Percentiles rank a stretch among this genome's conserved stretches.
Conservation (phyloP, 2,329 filamentous ascomycete genomes). For the Beauveria scarabaeidicola region DNA sequence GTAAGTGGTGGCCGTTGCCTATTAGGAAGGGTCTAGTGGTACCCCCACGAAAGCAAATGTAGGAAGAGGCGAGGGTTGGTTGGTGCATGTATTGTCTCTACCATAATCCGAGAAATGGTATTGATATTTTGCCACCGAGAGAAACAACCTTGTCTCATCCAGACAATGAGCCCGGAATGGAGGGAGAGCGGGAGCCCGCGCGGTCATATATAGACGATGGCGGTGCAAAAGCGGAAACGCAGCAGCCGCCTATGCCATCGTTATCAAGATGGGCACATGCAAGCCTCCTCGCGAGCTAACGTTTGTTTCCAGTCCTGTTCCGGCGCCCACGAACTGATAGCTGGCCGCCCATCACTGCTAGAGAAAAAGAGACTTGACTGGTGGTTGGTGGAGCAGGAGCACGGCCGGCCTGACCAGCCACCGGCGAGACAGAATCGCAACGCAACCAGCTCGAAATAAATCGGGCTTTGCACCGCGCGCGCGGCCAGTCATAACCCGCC, state of each 20-base stretch:
- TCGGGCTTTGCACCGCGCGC: not conserved
- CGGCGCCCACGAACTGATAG: not conserved
- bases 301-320: not conserved
- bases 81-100: not conserved
- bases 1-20: not conserved
- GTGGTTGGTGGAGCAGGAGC: not conserved
- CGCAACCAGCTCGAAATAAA: not conserved
- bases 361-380: too few species aligned
- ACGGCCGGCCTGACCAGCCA: conserved; percentile 5
- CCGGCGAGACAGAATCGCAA: not conserved
- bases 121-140: not conserved
- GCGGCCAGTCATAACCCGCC: not conserved
- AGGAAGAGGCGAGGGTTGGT: not conserved
- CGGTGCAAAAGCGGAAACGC: not conserved
- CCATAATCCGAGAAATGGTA: not conserved
- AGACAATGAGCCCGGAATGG: not conserved
- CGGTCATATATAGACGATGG: not conserved
- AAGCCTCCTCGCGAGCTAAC: not conserved
- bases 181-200: not conserved
- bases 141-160: not conserved
- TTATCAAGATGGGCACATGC: conserved; percentile 11
- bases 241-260: not conserved
- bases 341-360: too few species aligned
- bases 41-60: not conserved
- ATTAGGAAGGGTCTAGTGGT: not conserved